Conservation (phyloP, 495 filamentous ascomycete genomes). For the Aspergillus ellipticus region DNA sequence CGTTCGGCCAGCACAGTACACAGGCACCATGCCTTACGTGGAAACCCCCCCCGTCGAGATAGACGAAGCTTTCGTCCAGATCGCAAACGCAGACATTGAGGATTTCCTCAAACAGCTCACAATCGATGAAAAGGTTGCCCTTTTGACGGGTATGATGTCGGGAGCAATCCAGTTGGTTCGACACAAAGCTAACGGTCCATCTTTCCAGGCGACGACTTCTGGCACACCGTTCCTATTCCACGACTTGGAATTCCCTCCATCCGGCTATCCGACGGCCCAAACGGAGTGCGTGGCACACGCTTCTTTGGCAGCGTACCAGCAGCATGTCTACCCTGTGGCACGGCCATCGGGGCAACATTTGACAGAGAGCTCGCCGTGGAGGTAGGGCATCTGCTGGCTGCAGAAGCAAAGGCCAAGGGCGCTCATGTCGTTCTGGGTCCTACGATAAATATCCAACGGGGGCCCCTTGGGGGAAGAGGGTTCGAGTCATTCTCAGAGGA, state of each 20-base stretch:
- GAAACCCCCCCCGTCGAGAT: background rate
- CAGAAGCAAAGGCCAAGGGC: conserved; percentile 60
- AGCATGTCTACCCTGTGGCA: conserved; percentile 60
- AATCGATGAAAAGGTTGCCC: conserved; percentile 50
- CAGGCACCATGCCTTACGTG: conserved; percentile 6
- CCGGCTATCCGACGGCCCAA: conserved; percentile 64
- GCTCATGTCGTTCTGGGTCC: conserved; percentile 66
- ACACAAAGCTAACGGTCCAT: background rate
- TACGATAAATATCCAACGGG: conserved; percentile 68
- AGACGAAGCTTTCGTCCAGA: conserved; percentile 10
- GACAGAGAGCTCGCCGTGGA: conserved; percentile 52
- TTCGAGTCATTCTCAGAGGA: conserved; percentile 76
- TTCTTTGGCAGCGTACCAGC: conserved; percentile 61
- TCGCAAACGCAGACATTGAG: conserved; percentile 19
- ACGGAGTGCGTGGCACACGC: conserved; percentile 60
- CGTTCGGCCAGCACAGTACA: background rate
- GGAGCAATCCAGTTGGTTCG: background rate
- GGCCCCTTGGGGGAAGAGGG: conserved; percentile 65
- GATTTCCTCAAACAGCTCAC: conserved; percentile 45
- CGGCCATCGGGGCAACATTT: conserved; percentile 62
- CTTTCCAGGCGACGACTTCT: conserved; percentile 57
- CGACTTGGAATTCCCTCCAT: conserved; percentile 61
- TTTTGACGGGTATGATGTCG: conserved; percentile 40
- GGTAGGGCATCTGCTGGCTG: conserved; percentile 53
- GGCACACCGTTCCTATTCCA: conserved; percentile 64